Evolutionary conservation across 805 yeast genomes (phyloP), one percentile per base, ranked within the genome.

Genomic region (Cyberlindnera subsufficiens): DNA sequence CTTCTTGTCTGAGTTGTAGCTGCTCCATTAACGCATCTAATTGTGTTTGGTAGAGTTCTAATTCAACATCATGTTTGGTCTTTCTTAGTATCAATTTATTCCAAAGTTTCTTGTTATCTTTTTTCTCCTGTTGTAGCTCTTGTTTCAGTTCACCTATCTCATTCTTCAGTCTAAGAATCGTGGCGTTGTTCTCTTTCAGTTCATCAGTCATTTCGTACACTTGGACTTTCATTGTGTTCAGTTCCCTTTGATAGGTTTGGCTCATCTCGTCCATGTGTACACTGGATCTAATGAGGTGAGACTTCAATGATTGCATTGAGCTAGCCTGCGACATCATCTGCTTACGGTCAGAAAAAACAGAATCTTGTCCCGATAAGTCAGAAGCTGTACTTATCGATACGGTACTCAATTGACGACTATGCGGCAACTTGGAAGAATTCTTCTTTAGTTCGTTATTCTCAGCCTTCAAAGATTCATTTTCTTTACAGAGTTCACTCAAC

Each of bases 401-500:
- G 35, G 17, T 14, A n/a, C 35, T 16, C 10, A 17, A 32, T 14
- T 32, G 35, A 22, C 42, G 36, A n/a, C 37, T 33, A 14, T 33
- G 22, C 29, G n/a, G n/a, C n/a, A n/a, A n/a, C n/a, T n/a, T n/a
- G n/a, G n/a, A n/a, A n/a, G n/a, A n/a, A n/a, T n/a, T n/a, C n/a
- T 46, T 36, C 41, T 39, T 47, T 25, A 53, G 32, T 8, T 42
- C 39, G 8, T 48, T 39, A 17, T 54, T 55, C 34, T 56, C 53
- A 14, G 35, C 41, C 30, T 38, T 52, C 32, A 57, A 27, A 1
- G 25, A 17, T 3, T 50, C 51, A 30, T 56, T 54, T 32, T 50
- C 55, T 35, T 46, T 54, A 6, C 42, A 32, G 3, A 46, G 43
- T n/a, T 55, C 61, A 4, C 49, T 49, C 18, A 56, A 42, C 35